Percentiles rank a stretch among this genome's conserved stretches.
phyloP scores from a whole-genome alignment of 2,329 filamentous ascomycete genomes.

The Colletotrichum musae region DNA sequence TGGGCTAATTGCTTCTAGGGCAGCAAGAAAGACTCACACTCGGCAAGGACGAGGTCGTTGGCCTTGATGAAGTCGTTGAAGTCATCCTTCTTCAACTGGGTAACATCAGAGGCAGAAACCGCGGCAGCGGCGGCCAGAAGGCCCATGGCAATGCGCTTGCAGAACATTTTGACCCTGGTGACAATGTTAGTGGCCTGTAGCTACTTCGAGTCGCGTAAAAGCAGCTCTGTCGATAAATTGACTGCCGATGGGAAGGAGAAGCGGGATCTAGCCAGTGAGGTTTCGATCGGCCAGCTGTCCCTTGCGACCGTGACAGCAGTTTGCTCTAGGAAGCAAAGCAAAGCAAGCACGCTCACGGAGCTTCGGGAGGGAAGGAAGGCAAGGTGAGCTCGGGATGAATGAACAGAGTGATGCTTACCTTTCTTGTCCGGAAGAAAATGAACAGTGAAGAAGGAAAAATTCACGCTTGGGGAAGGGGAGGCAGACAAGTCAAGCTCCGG shows the following conservation, averaged over 20 bases:
- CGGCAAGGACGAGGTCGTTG: conserved; percentile 91
- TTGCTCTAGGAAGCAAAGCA: neutral
- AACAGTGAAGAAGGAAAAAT: conserved; percentile 36
- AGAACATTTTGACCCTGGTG: conserved; percentile 59
- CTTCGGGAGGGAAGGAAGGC: neutral
- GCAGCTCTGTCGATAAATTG: neutral
- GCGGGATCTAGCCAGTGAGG: neutral
- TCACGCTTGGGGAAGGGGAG: conserved; percentile 28
- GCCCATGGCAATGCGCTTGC: conserved; percentile 66
- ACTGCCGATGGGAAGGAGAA: neutral
- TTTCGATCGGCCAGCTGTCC: conserved; percentile 16
- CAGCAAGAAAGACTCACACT: conserved; percentile 76
- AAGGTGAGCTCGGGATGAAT: neutral
- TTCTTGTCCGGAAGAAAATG: conserved; percentile 36
- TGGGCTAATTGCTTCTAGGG: conserved; percentile 40
- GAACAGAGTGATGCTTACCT: conserved; percentile 25
- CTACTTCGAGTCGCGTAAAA: neutral
- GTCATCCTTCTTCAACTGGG: conserved; percentile 85
- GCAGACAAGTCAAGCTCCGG: conserved; percentile 17
- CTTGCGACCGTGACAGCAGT: conserved; percentile 5
- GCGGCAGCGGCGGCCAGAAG: conserved; percentile 69
- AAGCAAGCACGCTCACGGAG: neutral
- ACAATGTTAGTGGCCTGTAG: conserved; percentile 5
- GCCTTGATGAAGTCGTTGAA: conserved; percentile 89
- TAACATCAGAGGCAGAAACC: conserved; percentile 81